phyloP scores from a whole-genome alignment of 768 basidiomycete species.

The Melanogaster broomeanus region DNA sequence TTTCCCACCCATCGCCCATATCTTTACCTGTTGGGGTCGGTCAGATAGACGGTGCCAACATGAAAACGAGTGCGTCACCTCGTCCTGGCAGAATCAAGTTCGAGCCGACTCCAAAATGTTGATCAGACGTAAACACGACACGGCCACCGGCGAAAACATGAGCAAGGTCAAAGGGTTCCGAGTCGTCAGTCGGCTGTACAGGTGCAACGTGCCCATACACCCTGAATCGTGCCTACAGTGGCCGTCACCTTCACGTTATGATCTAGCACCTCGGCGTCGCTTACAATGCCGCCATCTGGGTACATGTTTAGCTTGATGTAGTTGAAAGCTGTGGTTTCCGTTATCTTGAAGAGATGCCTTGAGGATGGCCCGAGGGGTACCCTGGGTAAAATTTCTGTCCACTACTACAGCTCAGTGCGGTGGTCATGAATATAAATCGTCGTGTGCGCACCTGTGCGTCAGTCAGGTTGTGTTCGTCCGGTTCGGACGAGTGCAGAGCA shows the following conservation, averaged over 20 bases:
- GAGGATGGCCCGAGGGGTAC: slow-evolving; percentile 78
- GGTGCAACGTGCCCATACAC: slow-evolving; percentile 82
- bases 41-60: not conserved
- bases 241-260: slow-evolving; percentile 1
- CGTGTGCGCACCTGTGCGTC: slow-evolving; percentile 52
- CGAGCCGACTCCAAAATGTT: slow-evolving; percentile 91
- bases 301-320: slow-evolving; percentile 94
- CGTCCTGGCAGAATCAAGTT: slow-evolving; percentile 92
- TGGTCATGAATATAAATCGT: not conserved
- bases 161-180: slow-evolving; percentile 75
- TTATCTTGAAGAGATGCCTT: slow-evolving; percentile 84
- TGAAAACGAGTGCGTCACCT: slow-evolving; percentile 40
- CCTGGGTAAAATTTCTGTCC: slow-evolving; percentile 78
- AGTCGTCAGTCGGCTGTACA: slow-evolving; percentile 51
- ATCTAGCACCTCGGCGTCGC: not conserved
- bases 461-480: slow-evolving; percentile 45
- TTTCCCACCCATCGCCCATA: slow-evolving; percentile 99
- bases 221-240: slow-evolving; percentile 80
- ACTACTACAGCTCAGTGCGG: slow-evolving; percentile 45
- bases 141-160: slow-evolving; percentile 89
- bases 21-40: slow-evolving; percentile 55
- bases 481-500: slow-evolving; percentile 46
- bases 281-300: slow-evolving; percentile 95
- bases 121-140: slow-evolving; percentile 85
- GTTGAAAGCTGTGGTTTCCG: slow-evolving; percentile 53